A percentile compares a stretch with the other conserved stretches of the same genome.
phyloP scores from a whole-genome alignment of 306 rosid species.

The Cajanus cajan region DNA sequence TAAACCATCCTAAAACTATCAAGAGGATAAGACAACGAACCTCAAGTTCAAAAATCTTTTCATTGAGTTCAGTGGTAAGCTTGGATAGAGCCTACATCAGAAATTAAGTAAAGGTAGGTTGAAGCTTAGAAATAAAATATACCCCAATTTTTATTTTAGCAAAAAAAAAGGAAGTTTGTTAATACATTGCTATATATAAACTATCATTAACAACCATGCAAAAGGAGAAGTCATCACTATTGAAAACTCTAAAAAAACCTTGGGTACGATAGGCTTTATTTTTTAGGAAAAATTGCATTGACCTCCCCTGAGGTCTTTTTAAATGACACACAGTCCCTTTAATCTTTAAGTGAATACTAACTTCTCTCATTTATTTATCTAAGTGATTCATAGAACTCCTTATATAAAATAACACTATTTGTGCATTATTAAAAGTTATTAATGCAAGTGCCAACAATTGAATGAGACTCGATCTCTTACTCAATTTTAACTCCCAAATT shows the following conservation, averaged over 20 bases:
- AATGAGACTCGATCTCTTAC: no score
- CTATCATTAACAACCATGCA: neutral
- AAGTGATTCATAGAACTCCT: no score
- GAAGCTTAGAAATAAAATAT: neutral
- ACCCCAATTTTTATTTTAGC: neutral
- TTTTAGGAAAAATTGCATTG: no score
- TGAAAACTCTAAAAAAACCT: neutral
- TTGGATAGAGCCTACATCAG: constrained; percentile 62
- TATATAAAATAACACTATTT: no score
- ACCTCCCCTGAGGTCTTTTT: no score
- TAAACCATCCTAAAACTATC: constrained; percentile 19
- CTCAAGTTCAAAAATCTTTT: constrained; percentile 83
- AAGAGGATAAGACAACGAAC: constrained; percentile 49
- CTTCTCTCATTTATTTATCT: no score
- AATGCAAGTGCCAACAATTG: no score
- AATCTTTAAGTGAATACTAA: no score
- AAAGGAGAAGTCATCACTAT: neutral
- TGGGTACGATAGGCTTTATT: neutral
- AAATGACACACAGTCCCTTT: no score
- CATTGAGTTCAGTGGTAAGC: constrained; percentile 68
- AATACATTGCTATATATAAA: neutral
- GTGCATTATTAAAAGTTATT: no score
- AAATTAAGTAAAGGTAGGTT: constrained; percentile 31
- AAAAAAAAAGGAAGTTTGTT: neutral
- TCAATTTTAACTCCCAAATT: no score